Evolutionary conservation across 2,329 filamentous ascomycete genomes (phyloP).

Genomic region (Paraconiothyrium sp.): DNA sequence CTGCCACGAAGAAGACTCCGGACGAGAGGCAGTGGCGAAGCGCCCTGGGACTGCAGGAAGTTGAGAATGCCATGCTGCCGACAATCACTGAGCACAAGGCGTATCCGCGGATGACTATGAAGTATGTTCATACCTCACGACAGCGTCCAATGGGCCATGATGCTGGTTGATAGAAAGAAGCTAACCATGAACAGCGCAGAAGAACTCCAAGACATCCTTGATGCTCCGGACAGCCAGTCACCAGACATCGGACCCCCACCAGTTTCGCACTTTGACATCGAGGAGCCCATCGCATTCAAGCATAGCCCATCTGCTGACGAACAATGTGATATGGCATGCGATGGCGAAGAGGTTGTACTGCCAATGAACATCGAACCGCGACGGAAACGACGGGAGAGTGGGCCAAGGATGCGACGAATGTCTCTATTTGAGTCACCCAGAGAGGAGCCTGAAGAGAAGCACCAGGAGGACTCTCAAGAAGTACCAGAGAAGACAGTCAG

Average conservation of each 20-base stretch:
- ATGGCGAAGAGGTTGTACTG: constrained; percentile 50
- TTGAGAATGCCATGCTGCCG: constrained; percentile 67
- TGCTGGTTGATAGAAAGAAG: not conserved
- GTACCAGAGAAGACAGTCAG: constrained; percentile 44
- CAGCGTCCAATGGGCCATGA: not conserved
- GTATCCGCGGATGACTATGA: constrained; percentile 73
- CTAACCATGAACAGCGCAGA: constrained; percentile 59
- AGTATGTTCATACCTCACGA: constrained; percentile 60
- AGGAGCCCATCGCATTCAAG: constrained; percentile 59
- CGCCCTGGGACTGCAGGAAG: constrained; percentile 52
- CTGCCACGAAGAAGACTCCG: constrained; percentile 57
- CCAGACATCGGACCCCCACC: constrained; percentile 73
- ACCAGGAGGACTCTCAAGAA: constrained; percentile 22
- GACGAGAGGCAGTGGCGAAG: constrained; percentile 65
- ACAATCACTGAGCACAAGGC: constrained; percentile 76
- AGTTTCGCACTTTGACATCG: constrained; percentile 61
- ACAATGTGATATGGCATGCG: constrained; percentile 40
- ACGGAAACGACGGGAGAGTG: constrained; percentile 62
- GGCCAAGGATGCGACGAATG: constrained; percentile 54
- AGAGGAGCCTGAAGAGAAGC: constrained; percentile 42
- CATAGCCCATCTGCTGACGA: constrained; percentile 35
- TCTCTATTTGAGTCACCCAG: constrained; percentile 55
- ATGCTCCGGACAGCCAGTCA: constrained; percentile 67
- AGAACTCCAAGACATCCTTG: constrained; percentile 64
- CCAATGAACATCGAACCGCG: constrained; percentile 62